Base-by-base conservation (phyloP, 129 eudicot genomes). In the Solidago caesia region DNA sequence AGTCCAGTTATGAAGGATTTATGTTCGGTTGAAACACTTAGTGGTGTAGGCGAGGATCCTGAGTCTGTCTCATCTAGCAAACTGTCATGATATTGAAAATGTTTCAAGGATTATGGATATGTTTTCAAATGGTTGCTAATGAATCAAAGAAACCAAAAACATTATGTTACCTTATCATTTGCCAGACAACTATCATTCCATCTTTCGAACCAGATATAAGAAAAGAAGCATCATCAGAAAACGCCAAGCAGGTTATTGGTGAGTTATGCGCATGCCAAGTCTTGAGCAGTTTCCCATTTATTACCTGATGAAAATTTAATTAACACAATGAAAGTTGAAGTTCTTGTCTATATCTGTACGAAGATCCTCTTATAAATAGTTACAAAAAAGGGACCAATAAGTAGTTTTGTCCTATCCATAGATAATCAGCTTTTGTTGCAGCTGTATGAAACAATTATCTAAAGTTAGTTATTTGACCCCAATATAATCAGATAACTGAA, bases 171-270 rank as follows among this genome's bases (percentile, higher is more conserved):
- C 82, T 78, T 65, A 85, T 82, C 79, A 82, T 70, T 47, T 82
- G 48, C 86, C 89, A 82, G 29, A 78, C 79, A 44, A 48, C 77
- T 70, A 85, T 80, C 64, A 60, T 75, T 72, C 89, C 86, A 82
- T 85, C 89, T 82, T 85, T 80, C 0, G 84, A 85, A 57, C 82
- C 86, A 82, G 89, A 74, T 70, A 85, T 79, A 47, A 85, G 86
- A 66, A 85, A 72, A 75, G 89, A 82, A 72, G 76, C 72, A 72
- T 82, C 89, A 14, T 82, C 49, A 39, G 86, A 82, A 72, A 85
- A 85, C 5, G 74, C 64, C 82, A 85, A 70, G 75, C 86, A 85
- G 33, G 79, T 82, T 62, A 82, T 7, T 0, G 86, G 56, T 5
- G 55, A 73, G 42, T 67, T 72, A 79, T 85, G 86, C 21, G 82